Conservation (phyloP, 2,329 filamentous ascomycete genomes). For the Didymella segeticola region DNA sequence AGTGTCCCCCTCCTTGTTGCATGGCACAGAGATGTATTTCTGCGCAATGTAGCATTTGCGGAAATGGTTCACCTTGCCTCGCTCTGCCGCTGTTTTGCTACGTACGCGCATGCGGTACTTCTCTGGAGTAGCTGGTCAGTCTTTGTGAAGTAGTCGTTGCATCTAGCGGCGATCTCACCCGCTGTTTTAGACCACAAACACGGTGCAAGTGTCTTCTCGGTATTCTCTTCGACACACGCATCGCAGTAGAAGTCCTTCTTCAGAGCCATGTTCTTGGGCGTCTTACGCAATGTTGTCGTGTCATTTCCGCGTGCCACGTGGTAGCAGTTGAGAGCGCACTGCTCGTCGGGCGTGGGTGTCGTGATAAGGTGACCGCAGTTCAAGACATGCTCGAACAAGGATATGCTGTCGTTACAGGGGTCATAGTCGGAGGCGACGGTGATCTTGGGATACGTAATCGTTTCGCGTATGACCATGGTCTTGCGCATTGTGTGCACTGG, state of each 20-base stretch:
- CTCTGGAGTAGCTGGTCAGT: background rate
- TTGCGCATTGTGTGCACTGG: background rate
- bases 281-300: background rate
- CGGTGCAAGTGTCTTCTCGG: background rate
- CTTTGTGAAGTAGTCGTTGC: background rate
- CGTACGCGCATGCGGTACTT: background rate
- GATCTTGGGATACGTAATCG: background rate
- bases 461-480: background rate
- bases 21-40: constrained; percentile 16
- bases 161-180: background rate
- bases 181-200: background rate
- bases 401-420: background rate
- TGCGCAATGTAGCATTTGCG: constrained; percentile 22
- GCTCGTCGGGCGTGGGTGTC: background rate
- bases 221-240: background rate
- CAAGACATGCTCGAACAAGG: background rate
- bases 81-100: background rate
- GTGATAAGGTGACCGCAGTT: background rate
- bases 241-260: constrained; percentile 2
- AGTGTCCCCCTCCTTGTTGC: constrained; percentile 6
- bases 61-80: constrained; percentile 7
- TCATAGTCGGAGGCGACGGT: background rate
- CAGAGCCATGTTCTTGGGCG: background rate
- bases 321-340: background rate
- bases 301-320: background rate